phyloP scores from a whole-genome alignment of 345 rosid species.

The Boechera divaricarpa region DNA sequence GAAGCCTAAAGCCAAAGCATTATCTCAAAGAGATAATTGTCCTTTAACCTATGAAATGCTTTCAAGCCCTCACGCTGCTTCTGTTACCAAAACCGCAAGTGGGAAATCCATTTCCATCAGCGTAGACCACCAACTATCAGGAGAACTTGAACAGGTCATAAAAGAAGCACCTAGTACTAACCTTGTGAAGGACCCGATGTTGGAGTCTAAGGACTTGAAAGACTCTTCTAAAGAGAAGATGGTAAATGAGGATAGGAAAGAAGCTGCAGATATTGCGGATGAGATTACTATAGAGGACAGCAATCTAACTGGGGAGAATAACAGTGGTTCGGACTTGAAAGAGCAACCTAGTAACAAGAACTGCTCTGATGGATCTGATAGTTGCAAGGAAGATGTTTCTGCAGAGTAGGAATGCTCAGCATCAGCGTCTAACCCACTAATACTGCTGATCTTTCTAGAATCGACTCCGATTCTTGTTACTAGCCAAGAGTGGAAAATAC shows the following conservation, averaged over 20 bases:
- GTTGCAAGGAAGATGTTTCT: constrained; percentile 40
- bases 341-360: constrained; percentile 38
- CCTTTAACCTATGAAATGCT: constrained; percentile 48
- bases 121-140: constrained; percentile 35
- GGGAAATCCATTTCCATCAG: constrained; percentile 51
- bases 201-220: constrained; percentile 25
- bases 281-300: constrained; percentile 30
- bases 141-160: constrained; percentile 28
- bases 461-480: neutral
- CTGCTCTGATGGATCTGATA: constrained; percentile 28
- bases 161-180: constrained; percentile 37
- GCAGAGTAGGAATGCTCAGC: constrained; percentile 37
- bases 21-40: constrained; percentile 3
- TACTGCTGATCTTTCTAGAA: neutral
- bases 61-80: constrained; percentile 40
- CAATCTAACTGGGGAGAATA: constrained; percentile 37
- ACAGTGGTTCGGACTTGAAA: constrained; percentile 35
- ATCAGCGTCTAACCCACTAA: constrained; percentile 50
- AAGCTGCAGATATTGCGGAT: constrained; percentile 37
- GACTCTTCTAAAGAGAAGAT: constrained; percentile 49
- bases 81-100: constrained; percentile 51
- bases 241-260: constrained; percentile 37
- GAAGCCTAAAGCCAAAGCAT: constrained; percentile 28
- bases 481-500: constrained; percentile 6
- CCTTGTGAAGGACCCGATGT: constrained; percentile 42